Evolutionary conservation across 225 moss, liverwort and hornwort genomes (phyloP), one percentile per base, ranked within the genome.

Genomic region (Rhytidiadelphus loreus): DNA sequence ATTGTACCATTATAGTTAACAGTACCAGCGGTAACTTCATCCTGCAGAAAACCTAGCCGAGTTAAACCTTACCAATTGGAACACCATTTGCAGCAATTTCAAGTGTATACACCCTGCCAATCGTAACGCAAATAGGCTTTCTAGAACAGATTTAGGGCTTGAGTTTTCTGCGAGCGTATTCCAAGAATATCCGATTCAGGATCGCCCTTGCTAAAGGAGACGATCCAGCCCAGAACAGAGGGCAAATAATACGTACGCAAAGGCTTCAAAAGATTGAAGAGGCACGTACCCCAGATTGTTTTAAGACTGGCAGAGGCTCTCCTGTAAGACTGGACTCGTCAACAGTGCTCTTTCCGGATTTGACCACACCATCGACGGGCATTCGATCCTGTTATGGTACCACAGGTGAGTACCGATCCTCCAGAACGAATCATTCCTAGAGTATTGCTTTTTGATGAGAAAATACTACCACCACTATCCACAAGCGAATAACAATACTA

Each of bases 321-420:
- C 99, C 99, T 75, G 97, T 99, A 73, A 99, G 99, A 88, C 99
- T 99, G 87, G 99, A 99, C 91, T 99, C 99, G 82, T 99, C 99
- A 58, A 99, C 99, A 64, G 94, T 99, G 82, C 99, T 99, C 96
- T 89, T 96, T 83, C 99, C 99, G 81, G 93, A 92, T 88, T 87
- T 91, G 30, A 99, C 97, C 75, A 95, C 88, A 86, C 99, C 99
- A 93, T 99, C 99, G 76, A 99, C 97, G 50, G 99, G 99, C 87
- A 99, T 93, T 64, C 97, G 96, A 91, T 97, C 99, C 97, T 99
- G 94, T 81, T 48, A 94, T n/a, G 59, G 74, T 63, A 70, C 44
- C 69, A 77, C 84, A 85, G 59, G 86, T 83, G 26, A 93, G 57
- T 83, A 58, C 23, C 57, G 81, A 43, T 83, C 60, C 74, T 79